Conservation (phyloP, 2,329 filamentous ascomycete genomes). For the Clarireedia paspali region DNA sequence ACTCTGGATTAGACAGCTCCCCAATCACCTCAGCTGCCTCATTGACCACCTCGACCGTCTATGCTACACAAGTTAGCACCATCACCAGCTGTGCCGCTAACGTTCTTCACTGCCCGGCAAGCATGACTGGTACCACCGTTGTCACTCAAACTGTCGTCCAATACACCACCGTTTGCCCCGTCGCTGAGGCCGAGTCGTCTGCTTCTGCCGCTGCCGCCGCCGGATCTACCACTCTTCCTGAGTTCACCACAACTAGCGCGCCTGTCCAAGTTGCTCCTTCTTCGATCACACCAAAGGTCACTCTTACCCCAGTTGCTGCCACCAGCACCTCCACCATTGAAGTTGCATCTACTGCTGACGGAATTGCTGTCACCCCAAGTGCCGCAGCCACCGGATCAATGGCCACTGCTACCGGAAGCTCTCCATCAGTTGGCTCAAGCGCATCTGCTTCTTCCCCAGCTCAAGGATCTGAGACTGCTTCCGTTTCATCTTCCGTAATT, state of each 20-base stretch:
- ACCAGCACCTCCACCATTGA: background rate
- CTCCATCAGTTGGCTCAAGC: background rate
- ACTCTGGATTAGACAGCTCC: background rate
- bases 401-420: background rate
- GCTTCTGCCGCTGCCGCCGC: background rate
- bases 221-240: background rate
- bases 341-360: background rate
- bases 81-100: constrained; percentile 14
- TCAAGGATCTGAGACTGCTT: background rate
- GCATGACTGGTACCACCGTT: constrained; percentile 4
- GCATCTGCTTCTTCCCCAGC: background rate
- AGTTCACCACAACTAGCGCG: background rate
- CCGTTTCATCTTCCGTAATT: background rate
- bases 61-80: constrained; percentile 11
- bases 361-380: background rate
- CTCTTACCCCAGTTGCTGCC: background rate
- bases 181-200: background rate
- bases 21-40: constrained; percentile 12
- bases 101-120: constrained; percentile 15
- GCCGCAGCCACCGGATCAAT: too few relatives aligned
- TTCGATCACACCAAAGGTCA: background rate
- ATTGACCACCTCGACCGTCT: constrained; percentile 15
- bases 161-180: constrained; percentile 17
- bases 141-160: constrained; percentile 13
- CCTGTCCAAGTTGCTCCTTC: background rate